Base-by-base conservation (phyloP, 805 yeast species). In the Diddensiella santjacobensis region DNA sequence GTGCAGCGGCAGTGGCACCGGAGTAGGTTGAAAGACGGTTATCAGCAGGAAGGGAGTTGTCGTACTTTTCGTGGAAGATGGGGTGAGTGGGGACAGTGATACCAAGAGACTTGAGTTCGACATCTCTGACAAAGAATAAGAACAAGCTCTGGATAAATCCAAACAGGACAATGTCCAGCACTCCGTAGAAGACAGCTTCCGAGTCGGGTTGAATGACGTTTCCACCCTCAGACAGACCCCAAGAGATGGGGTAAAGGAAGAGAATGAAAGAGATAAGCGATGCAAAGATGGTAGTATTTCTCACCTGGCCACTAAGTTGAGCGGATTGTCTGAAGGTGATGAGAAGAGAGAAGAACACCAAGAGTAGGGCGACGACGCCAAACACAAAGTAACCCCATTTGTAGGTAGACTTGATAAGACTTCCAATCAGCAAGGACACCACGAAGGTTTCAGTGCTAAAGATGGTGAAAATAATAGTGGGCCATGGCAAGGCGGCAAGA, bases 361-460 rank as follows among this genome's bases (percentile, higher is more conserved):
- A 53, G 55, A 54, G 70, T 67, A 50, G 77, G 52, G 64, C 71
- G 67, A 73, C 64, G 36, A 70, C 69, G 24, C 77, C 80, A 62
- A 81, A 77, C 4, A 77, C 72, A 65, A 77, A 81, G 69, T 78
- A 81, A 61, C 87, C 87, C 85, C 85, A 81, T 63, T 78, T 81
- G 65, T 81, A 81, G 39, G 78, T 65, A 5, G 83, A 72, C 29
- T 61, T 54, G 50, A 81, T 76, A 54, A 81, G 67, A 18, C 76
- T 51, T 58, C 84, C 86, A 59, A 81, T 73, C 62, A 81, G 71
- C 37, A 78, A 68, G 38, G 78, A 73, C 45, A 81, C 68, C 35
- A 80, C 78, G 59, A 70, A 75, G 18, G 75, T 71, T 59, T 70
- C 78, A 18, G 70, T 67, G n/a, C 69, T 60, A 33, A 71, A 47